Evolutionary conservation across 345 rosid species (phyloP).

Genomic region (Laguncularia racemosa): DNA sequence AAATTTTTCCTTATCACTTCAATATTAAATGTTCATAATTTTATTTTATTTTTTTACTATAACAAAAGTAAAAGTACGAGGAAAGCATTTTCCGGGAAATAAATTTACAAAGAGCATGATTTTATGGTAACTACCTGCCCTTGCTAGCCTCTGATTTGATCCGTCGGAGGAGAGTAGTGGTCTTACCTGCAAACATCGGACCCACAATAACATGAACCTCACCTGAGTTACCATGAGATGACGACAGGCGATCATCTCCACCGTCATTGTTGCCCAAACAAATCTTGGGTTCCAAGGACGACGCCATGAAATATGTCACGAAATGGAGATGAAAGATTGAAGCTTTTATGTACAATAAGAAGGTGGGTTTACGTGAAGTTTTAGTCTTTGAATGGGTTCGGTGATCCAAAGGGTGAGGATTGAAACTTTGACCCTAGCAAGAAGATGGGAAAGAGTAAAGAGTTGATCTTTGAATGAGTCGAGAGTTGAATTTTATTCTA

Average conservation of each 20-base stretch:
- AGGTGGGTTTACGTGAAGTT: too few relatives aligned
- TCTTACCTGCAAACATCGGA: constrained; percentile 94
- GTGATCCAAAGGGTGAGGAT: too few relatives aligned
- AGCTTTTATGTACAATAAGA: too few relatives aligned
- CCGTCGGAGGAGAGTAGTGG: constrained; percentile 92
- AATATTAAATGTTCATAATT: too few relatives aligned
- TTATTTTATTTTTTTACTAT: too few relatives aligned
- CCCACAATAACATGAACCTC: constrained; percentile 78
- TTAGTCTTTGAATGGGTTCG: too few relatives aligned
- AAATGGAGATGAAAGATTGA: too few relatives aligned
- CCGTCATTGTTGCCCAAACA: constrained; percentile 9
- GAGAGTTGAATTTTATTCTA: too few relatives aligned
- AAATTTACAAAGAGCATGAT: not conserved
- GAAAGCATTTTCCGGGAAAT: not conserved
- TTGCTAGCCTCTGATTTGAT: constrained; percentile 44
- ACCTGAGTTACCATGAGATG: constrained; percentile 26
- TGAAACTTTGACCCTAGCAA: too few relatives aligned
- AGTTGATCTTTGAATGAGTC: too few relatives aligned
- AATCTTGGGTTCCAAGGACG: constrained; percentile 29
- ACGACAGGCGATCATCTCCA: constrained; percentile 4
- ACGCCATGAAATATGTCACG: constrained; percentile 21
- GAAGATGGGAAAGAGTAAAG: too few relatives aligned
- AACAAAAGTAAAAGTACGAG: not conserved
- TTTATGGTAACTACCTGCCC: constrained; percentile 39
- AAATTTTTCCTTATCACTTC: too few relatives aligned